Base-by-base conservation (phyloP, 2,329 filamentous ascomycete species). In the Aureobasidium pullulans region DNA sequence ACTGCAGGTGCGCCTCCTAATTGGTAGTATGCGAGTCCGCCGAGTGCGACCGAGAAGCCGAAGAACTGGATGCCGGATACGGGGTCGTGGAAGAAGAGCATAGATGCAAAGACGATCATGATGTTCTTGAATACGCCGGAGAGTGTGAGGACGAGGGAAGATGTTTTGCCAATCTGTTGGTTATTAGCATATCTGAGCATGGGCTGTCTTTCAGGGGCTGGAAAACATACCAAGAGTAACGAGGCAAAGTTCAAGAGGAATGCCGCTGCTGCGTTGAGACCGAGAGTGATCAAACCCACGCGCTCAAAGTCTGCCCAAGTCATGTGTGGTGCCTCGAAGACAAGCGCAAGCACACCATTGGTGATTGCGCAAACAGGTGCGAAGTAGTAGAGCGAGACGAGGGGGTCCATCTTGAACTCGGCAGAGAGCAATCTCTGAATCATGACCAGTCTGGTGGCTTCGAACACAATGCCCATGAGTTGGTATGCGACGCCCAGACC, bases 11-110 rank as follows among this genome's bases (percentile, higher is more conserved):
- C 88, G 62, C 79, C 81, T 46, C 86, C 85, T 58, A 88, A 82
- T 78, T 88, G 88, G 77, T 87, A 88, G 77, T 87, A 87, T 61
- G 86, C 73, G 79, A 89, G 85, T 66, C 85, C 86, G 61, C 75
- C 76, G 15, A 89, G 80, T 47, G 86, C 85, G 67, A 89, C 85
- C 67, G 78, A 79, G 77, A 65, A 66, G 37, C 64, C 64, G 42
- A 66, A 56, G 59, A 64, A 62, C 43, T 66, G 64, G 4, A 64
- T 57, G 31, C 44, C 36, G 8, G 62, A 60, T 16, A 66, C 64
- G 13, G 63, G 61, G 32, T 64, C 62, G 62, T 61, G 42, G 60
- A 63, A 65, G 59, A 66, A 59, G 42, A 66, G 48, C 59, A 66
- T 65, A 1, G 64, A 66, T 16, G 63, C 63, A n/a, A 63, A 59